Evolutionary conservation across 192 early-diverging fungal species (phyloP).

Genomic region (Coemansia furcata): DNA sequence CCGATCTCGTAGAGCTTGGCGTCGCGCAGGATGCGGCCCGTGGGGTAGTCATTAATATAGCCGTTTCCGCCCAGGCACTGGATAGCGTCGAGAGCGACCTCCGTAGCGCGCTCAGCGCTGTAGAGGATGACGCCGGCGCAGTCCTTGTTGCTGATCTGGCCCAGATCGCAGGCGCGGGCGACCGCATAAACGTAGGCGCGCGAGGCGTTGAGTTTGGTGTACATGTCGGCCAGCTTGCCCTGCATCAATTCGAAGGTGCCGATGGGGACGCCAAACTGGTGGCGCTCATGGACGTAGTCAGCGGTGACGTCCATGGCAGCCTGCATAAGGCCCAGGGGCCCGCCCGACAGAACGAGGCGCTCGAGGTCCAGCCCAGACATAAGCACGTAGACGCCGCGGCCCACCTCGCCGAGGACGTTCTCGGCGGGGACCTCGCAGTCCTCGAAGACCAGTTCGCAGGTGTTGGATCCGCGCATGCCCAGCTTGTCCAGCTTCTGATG

Average conservation of each 20-base stretch:
- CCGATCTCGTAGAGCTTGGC: slow-evolving; percentile 97
- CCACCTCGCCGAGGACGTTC: slow-evolving; percentile 83
- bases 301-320: slow-evolving; percentile 74
- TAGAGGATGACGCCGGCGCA: slow-evolving; percentile 94
- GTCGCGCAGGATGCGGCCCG: slow-evolving; percentile 85
- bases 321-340: slow-evolving; percentile 92
- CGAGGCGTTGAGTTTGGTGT: slow-evolving; percentile 91
- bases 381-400: slow-evolving; percentile 89
- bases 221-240: slow-evolving; percentile 97
- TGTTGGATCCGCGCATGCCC: slow-evolving; percentile 96
- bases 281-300: slow-evolving; percentile 82
- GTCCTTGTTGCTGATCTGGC: slow-evolving; percentile 81
- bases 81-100: slow-evolving; percentile 88
- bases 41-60: slow-evolving; percentile 89
- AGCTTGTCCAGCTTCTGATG: slow-evolving; percentile 91
- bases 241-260: slow-evolving; percentile 91
- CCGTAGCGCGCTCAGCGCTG: slow-evolving; percentile 90
- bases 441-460: slow-evolving; percentile 93
- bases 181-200: slow-evolving; percentile 89
- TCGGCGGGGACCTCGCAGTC: slow-evolving; percentile 86
- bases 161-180: slow-evolving; percentile 79
- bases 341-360: slow-evolving; percentile 85
- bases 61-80: slow-evolving; percentile 96
- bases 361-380: slow-evolving; percentile 95
- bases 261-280: slow-evolving; percentile 83